Percentiles rank a stretch among this genome's conserved stretches.
These are phyloP conservation scores for Schizochytrium sp. DNA, from an alignment of 108 stramenopile species.

Conservation along the genomic window DNA sequence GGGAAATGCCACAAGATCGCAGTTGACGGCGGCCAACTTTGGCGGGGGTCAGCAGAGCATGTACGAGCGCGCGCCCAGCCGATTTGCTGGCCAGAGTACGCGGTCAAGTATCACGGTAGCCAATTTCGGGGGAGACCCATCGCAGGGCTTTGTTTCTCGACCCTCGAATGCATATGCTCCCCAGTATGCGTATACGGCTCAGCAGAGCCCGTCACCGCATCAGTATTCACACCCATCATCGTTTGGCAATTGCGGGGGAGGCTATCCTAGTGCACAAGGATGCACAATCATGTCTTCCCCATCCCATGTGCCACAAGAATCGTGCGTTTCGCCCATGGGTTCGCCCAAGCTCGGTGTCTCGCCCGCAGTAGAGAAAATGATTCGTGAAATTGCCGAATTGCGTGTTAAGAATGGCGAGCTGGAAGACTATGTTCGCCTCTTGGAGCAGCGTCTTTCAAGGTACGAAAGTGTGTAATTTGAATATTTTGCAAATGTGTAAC, in stretches of 20 bases:
- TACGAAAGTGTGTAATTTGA: background rate
- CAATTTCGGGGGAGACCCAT: background rate
- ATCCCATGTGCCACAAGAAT: background rate
- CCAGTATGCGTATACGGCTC: too few relatives aligned
- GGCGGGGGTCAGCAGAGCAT: background rate
- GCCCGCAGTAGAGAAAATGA: background rate
- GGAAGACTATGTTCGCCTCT: background rate
- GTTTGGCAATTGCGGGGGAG: too few relatives aligned
- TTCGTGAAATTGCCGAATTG: background rate
- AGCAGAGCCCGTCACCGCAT: background rate
- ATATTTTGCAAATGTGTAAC: background rate
- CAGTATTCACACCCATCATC: background rate
- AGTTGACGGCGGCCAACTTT: background rate
- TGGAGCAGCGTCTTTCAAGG: background rate
- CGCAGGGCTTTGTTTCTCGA: background rate
- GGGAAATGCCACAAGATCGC: background rate
- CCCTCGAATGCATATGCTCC: too few relatives aligned
- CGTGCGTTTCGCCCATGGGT: background rate
- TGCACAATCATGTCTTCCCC: too few relatives aligned
- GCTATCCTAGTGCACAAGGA: too few relatives aligned
- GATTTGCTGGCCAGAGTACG: background rate
- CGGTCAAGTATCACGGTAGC: background rate
- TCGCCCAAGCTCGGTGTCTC: background rate
- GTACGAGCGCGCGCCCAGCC: background rate
- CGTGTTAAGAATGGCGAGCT: background rate